Percentiles rank a stretch among this genome's conserved stretches.
Conservation (phyloP, 2,329 filamentous ascomycete species). For the Fusarium keratoplasticum region DNA sequence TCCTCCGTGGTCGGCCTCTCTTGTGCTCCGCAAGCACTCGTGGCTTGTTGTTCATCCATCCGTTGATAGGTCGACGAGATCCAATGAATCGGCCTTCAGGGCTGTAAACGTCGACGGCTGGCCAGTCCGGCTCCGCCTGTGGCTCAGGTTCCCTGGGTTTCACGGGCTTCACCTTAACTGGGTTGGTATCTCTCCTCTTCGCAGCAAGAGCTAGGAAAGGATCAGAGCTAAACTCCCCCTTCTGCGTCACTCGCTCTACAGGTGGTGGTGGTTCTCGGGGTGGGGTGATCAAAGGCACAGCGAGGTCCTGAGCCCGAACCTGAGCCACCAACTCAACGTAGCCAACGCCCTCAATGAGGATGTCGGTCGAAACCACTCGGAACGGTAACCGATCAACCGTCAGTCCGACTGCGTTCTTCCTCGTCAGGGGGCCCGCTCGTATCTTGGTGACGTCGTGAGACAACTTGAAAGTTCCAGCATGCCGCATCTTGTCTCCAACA, state of each 20-base stretch:
- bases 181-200: constrained; percentile 38
- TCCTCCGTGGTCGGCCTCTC: constrained; percentile 70
- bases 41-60: constrained; percentile 73
- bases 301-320: constrained; percentile 69
- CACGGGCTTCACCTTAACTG: neutral
- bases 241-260: neutral
- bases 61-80: constrained; percentile 75
- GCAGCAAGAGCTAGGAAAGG: constrained; percentile 43
- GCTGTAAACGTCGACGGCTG: constrained; percentile 84
- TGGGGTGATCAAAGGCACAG: constrained; percentile 18
- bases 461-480: constrained; percentile 81
- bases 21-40: constrained; percentile 60
- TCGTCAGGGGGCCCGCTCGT: constrained; percentile 79
- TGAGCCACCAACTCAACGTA: constrained; percentile 93
- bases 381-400: constrained; percentile 80
- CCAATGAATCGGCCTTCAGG: constrained; percentile 86
- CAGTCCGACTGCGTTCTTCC: constrained; percentile 69
- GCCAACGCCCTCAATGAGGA: constrained; percentile 90
- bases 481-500: constrained; percentile 67
- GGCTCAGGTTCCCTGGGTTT: constrained; percentile 21
- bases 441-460: constrained; percentile 85
- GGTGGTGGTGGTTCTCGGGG: neutral
- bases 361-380: constrained; percentile 81
- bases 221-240: constrained; percentile 18
- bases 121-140: constrained; percentile 61